phyloP scores from a whole-genome alignment of 1,284 basidiomycete genomes.

The Stygiomarasmius scandens region DNA sequence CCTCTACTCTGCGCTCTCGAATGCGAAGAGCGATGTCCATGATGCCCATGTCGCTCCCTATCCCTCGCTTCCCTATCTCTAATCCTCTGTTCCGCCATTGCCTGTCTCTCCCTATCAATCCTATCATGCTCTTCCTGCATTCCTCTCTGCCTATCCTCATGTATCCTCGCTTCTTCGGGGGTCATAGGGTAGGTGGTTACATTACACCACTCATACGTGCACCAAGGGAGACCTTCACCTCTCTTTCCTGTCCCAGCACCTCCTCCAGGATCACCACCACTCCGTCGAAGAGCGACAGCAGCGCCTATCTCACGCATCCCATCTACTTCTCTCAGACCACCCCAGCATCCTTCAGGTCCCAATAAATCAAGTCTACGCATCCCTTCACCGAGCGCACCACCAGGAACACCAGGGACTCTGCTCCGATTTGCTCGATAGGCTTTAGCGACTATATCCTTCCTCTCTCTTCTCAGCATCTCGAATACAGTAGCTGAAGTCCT shows the following conservation, averaged over 20 bases:
- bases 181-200: slow-evolving; percentile 48
- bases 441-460: slow-evolving; percentile 44
- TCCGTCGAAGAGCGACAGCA: slow-evolving; percentile 20
- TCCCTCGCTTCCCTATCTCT: background rate
- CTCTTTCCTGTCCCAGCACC: slow-evolving; percentile 13
- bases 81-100: background rate
- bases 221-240: slow-evolving; percentile 50
- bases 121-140: slow-evolving; percentile 1
- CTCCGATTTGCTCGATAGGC: slow-evolving; percentile 69
- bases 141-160: slow-evolving; percentile 36
- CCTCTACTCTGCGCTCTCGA: background rate
- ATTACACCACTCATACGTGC: slow-evolving; percentile 63
- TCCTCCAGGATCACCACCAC: slow-evolving; percentile 25
- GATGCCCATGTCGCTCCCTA: background rate
- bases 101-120: background rate
- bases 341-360: slow-evolving; percentile 52
- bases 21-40: background rate
- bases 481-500: slow-evolving; percentile 55
- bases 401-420: slow-evolving; percentile 61
- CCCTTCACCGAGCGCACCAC: slow-evolving; percentile 61
- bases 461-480: slow-evolving; percentile 36
- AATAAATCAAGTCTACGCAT: slow-evolving; percentile 69
- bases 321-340: slow-evolving; percentile 51
- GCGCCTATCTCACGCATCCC: slow-evolving; percentile 45
- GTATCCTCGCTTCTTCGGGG: slow-evolving; percentile 51